Evolutionary conservation across 2,329 filamentous ascomycete genomes (phyloP), one percentile per base, ranked within the genome.

Genomic region (Colletotrichum navitas): DNA sequence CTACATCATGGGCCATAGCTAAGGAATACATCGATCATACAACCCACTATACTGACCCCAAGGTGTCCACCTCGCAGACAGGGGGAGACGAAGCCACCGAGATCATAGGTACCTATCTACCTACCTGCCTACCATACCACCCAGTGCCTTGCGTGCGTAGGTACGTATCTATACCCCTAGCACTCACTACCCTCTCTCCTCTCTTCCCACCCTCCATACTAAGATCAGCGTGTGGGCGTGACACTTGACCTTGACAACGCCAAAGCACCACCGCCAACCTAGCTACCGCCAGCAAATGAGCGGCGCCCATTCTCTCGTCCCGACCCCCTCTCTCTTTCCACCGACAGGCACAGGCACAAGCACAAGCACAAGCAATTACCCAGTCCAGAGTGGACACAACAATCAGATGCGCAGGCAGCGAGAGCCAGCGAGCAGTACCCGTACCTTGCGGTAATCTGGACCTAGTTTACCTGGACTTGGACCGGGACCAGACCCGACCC

Each of bases 271-370:
- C 43, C 29, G 43, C 58, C 63, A 63, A 58, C 56, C 56, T 47
- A 49, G 39, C 55, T 56, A 7, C 65, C 43, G n/a, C 32, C 64
- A 58, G 68, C 65, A 54, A 71, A 68, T 68, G 59, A 68, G 32
- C 59, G 51, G 54, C 45, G 65, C 68, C 65, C 59, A 62, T 66
- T 45, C 60, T 36, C 43, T 63, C 52, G 54, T 68, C 59, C 65
- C 58, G 56, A 63, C 63, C 61, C 29, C 45, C 26, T 26, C 45
- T n/a, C 52, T 39, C 43, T 32, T 11, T 26, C 39, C 54, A n/a
- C n/a, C n/a, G 21, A 26, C 34, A 24, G 34, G 34, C 54, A 43
- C 6, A 58, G 16, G 54, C n/a, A 58, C 54, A 41, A 10, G 32
- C 52, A 55, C 52, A 51, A 54, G 51, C 51, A 21, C 16, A n/a